Base-by-base conservation (phyloP, 1,139 yeast genomes). In the Wickerhamiella pararugosa region DNA sequence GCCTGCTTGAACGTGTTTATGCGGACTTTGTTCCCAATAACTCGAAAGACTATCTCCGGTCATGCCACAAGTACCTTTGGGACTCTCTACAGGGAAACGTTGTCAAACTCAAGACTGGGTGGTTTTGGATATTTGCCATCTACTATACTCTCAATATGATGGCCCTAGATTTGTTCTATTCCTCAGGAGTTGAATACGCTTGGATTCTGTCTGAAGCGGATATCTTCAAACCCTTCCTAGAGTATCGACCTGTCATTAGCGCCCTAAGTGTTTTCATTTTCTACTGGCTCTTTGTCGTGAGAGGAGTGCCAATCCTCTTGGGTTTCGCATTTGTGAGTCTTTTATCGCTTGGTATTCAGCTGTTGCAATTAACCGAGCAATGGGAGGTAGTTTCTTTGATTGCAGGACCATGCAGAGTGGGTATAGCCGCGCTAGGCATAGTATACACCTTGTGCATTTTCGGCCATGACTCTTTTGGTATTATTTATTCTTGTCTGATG, bases 391-490 rank as follows among this genome's bases (percentile, higher is more conserved):
- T 38, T 4, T 36, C 45, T 5, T 8, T 39, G 6, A 53, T 80
- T 26, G 66, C 87, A 49, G 95, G 83, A 10, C 66, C 81, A 1
- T 83, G 80, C 59, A 70, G 96, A 58, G 95, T 96, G 10, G 80
- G 84, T 54, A 83, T 80, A 55, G 84, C 83, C 60, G 84, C 96
- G 2, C 82, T 93, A 0, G 82, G 84, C 1, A 79, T 93, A 5
- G 95, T 86, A 59, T 82, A 76, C 56, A 74, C 87, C 57, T 92
- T 93, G 34, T 86, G 86, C 55, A 90, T 86, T 11, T 87, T 86
- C 65, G 97, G 97, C 0, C 83, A 79, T 58, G 79, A 75, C 44
- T 82, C 92, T 1, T 87, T 87, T 62, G 95, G 96, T 32, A 76
- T 84, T 1, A 75, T 84, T n/a, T 86, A 84, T 57, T 96, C 96